These are phyloP conservation scores for Tuber aestivum DNA, from an alignment of 495 filamentous ascomycete genomes.

Conservation along the genomic window DNA sequence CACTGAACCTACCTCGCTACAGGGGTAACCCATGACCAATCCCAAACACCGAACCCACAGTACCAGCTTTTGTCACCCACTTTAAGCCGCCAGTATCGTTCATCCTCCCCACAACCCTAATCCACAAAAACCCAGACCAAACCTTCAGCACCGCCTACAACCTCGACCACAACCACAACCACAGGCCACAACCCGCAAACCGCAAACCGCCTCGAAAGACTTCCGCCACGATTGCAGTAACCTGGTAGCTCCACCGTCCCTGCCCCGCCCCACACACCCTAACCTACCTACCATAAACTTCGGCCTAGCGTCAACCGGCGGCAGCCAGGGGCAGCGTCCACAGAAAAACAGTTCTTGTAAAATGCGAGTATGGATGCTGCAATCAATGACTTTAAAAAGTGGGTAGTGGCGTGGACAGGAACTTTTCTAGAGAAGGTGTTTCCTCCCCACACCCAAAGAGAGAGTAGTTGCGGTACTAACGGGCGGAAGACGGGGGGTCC, in stretches of 20 bases:
- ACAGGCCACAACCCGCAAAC: too few relatives aligned
- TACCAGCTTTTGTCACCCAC: not conserved
- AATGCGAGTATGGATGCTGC: conserved; percentile 42
- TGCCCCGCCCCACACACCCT: not conserved
- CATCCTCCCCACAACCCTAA: not conserved
- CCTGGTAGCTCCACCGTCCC: conserved; percentile 23
- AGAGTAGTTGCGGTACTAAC: not conserved
- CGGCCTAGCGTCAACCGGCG: too few relatives aligned
- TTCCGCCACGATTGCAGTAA: conserved; percentile 37
- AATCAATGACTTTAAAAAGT: conserved; percentile 41
- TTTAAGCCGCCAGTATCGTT: not conserved
- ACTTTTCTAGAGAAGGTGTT: conserved; percentile 35
- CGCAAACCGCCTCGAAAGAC: too few relatives aligned
- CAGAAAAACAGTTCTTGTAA: conserved; percentile 36
- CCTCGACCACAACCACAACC: conserved; percentile 8
- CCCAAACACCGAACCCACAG: too few relatives aligned
- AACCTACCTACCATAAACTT: too few relatives aligned
- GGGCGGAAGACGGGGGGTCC: not conserved
- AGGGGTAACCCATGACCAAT: not conserved
- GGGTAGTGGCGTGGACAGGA: conserved; percentile 38
- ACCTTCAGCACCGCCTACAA: not conserved
- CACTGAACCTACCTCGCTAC: not conserved
- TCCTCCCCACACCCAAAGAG: not conserved
- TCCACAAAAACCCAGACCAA: too few relatives aligned
- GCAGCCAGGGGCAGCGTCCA: conserved; percentile 35